phyloP scores from a whole-genome alignment of 345 rosid species.

The Eucalyptus rudis region DNA sequence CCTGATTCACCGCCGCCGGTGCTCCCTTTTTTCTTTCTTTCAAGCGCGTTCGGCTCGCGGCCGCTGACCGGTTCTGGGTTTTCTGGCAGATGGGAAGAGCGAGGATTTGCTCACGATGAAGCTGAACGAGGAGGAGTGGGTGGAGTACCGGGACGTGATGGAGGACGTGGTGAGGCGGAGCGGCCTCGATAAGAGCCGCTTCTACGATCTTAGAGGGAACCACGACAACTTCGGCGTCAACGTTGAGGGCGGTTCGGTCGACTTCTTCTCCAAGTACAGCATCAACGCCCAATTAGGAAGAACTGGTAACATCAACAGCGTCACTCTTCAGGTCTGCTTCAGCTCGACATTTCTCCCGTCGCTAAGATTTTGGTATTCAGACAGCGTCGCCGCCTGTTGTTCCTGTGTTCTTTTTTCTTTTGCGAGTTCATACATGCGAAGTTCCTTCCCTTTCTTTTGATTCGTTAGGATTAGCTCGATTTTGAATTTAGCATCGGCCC shows the following conservation, averaged over 20 bases:
- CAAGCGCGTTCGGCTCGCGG: background rate
- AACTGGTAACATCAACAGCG: constrained; percentile 34
- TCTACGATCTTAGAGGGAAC: constrained; percentile 92
- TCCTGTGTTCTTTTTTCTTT: background rate
- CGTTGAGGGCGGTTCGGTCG: constrained; percentile 36
- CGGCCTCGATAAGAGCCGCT: constrained; percentile 53
- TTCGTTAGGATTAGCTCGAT: background rate
- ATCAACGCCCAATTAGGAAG: constrained; percentile 67
- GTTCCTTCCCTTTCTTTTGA: background rate
- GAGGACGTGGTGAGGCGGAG: constrained; percentile 52
- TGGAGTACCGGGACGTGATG: constrained; percentile 65
- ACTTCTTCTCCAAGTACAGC: constrained; percentile 79
- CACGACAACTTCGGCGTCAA: constrained; percentile 94
- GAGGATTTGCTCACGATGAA: constrained; percentile 69
- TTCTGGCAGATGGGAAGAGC: constrained; percentile 80
- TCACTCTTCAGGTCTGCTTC: constrained; percentile 63
- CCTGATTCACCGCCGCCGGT: background rate
- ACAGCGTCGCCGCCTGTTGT: background rate
- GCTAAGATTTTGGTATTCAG: background rate
- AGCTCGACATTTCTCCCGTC: background rate
- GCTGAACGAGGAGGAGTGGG: constrained; percentile 79
- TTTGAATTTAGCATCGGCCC: background rate
- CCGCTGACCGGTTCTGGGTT: background rate
- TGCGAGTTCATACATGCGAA: background rate
- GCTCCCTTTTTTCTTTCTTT: background rate